phyloP scores from a whole-genome alignment of 305 asterid genomes.

The Andrographis paniculata region DNA sequence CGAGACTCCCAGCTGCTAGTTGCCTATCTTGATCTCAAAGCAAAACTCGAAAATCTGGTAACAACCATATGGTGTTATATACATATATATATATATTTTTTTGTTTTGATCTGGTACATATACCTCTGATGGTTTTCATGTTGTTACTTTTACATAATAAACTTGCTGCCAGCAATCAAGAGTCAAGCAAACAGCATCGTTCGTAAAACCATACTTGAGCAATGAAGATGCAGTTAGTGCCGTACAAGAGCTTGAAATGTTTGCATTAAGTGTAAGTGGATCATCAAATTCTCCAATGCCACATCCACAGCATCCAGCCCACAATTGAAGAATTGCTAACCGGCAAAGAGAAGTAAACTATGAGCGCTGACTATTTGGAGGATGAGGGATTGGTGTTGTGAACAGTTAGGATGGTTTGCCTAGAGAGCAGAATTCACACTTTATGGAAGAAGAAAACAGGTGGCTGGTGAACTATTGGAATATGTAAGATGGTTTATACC shows the following conservation, averaged over 20 bases:
- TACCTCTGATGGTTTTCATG: constrained; percentile 5
- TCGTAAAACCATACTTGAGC: constrained; percentile 45
- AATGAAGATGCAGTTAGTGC: constrained; percentile 37
- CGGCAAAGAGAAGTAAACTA: constrained; percentile 19
- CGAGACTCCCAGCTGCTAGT: constrained; percentile 40
- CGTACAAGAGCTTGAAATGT: constrained; percentile 52
- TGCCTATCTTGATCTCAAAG: constrained; percentile 48
- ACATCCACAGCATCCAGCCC: constrained; percentile 16
- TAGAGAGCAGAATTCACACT: constrained; percentile 16
- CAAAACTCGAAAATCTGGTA: constrained; percentile 46
- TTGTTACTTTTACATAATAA: constrained; percentile 6
- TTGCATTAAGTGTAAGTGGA: constrained; percentile 22
- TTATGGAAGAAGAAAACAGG: too few species aligned
- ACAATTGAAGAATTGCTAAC: constrained; percentile 22
- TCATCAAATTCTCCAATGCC: constrained; percentile 17
- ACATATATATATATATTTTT: constrained; percentile 3
- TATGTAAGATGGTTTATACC: too few species aligned
- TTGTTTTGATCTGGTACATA: not conserved
- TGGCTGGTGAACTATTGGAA: too few species aligned
- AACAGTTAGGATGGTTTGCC: constrained; percentile 20
- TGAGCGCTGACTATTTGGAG: constrained; percentile 28
- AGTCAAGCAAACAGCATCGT: constrained; percentile 34
- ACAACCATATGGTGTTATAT: constrained; percentile 15
- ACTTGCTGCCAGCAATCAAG: constrained; percentile 44
- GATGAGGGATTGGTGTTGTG: constrained; percentile 10